Percentiles rank a stretch among this genome's conserved stretches.
phyloP scores from a whole-genome alignment of 2,329 filamentous ascomycete genomes.

The Boeremia lycopersici region DNA sequence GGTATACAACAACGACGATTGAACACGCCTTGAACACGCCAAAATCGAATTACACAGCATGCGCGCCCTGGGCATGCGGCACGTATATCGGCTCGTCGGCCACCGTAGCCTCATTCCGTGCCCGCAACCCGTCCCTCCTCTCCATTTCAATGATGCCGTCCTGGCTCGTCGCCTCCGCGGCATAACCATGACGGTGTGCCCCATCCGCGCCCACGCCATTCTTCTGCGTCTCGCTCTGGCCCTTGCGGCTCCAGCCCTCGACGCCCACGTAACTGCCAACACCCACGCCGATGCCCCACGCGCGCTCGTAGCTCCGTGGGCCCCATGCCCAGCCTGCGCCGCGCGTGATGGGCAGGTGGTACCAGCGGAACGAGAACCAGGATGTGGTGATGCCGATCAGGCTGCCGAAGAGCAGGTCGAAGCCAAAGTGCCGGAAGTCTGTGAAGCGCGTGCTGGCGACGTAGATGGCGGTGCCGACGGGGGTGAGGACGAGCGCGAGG shows the following conservation, averaged over 20 bases:
- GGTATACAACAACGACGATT: neutral
- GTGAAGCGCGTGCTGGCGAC: slow-evolving; percentile 86
- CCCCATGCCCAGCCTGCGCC: slow-evolving; percentile 92
- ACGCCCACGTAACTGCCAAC: slow-evolving; percentile 54
- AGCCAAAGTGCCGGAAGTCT: slow-evolving; percentile 88
- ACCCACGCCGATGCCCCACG: slow-evolving; percentile 78
- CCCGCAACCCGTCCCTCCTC: slow-evolving; percentile 4
- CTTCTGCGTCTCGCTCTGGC: slow-evolving; percentile 16
- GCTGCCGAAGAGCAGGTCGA: slow-evolving; percentile 88
- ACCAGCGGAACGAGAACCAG: slow-evolving; percentile 80
- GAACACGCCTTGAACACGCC: neutral
- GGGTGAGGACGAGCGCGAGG: slow-evolving; percentile 70
- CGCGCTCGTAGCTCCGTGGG: slow-evolving; percentile 71
- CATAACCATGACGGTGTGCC: slow-evolving; percentile 6
- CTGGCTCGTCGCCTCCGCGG: slow-evolving; percentile 12
- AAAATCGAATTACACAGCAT: slow-evolving; percentile 1
- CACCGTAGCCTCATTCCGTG: neutral
- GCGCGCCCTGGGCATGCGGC: slow-evolving; percentile 3
- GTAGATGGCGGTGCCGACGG: slow-evolving; percentile 77
- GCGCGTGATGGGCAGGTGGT: slow-evolving; percentile 78
- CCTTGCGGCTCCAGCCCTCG: slow-evolving; percentile 51
- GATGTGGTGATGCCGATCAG: slow-evolving; percentile 74
- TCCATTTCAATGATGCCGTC: slow-evolving; percentile 19
- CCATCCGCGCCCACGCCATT: slow-evolving; percentile 9
- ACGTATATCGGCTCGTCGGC: slow-evolving; percentile 5